Conservation (phyloP, 2,329 filamentous ascomycete species). For the Cordyceps fumosorosea region DNA sequence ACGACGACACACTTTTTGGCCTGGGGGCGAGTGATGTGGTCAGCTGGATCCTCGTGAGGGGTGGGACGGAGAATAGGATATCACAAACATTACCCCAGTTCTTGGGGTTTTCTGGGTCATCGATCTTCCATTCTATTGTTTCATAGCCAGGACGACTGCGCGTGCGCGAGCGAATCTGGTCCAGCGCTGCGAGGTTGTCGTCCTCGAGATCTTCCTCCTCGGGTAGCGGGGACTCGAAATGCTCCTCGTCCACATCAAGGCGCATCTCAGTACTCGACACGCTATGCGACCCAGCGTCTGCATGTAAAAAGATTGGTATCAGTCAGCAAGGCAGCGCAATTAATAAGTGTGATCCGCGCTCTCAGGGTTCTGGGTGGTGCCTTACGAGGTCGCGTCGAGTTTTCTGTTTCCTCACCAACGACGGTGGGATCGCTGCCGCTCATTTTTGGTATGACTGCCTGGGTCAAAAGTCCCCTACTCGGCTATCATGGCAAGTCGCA, state of each 20-base stretch:
- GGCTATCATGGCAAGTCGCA: background rate
- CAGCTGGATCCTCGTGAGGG: background rate
- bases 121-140: constrained; percentile 38
- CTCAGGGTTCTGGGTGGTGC: background rate
- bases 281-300: background rate
- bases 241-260: background rate
- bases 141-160: constrained; percentile 26
- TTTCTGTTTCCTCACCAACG: background rate
- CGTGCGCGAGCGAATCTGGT: constrained; percentile 29
- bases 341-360: background rate
- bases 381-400: background rate
- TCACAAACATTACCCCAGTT: constrained; percentile 39
- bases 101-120: constrained; percentile 47
- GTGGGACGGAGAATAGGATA: too few species aligned
- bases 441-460: background rate
- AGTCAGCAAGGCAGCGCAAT: background rate
- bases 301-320: background rate
- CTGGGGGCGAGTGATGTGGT: constrained; percentile 25
- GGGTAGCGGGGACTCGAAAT: background rate
- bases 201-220: constrained; percentile 33
- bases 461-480: background rate
- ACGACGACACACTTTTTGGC: constrained; percentile 48
- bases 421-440: background rate
- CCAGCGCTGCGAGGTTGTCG: constrained; percentile 26
- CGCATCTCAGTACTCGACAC: background rate